Base-by-base conservation (phyloP, 257 asterid genomes). In the Fraxinus quadrangulata region DNA sequence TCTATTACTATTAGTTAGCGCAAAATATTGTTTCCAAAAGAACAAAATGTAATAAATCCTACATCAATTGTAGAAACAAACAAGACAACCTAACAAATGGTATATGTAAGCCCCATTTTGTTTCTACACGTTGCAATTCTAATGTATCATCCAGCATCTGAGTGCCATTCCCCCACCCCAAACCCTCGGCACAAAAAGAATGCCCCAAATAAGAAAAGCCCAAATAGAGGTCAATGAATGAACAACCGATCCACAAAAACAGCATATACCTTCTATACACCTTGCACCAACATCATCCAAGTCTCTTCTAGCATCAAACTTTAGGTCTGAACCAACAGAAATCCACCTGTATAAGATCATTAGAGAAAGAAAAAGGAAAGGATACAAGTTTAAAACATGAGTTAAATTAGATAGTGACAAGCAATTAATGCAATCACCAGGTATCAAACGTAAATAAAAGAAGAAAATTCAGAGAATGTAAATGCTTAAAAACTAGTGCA, bases 251-350 rank as follows among this genome's bases (percentile, higher is more conserved):
- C 30, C 3, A 34, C 61, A 72, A 28, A 76, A 61, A 74, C 47
- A 66, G 21, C 68, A 85, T 79, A 78, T 80, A 92, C 99, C 98
- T 96, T 89, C 89, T 75, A 96, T 82, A 78, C 92, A 82, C 37
- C 78, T 73, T 7, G 99, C 98, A 42, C 99, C 98, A 81, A 93
- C 97, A 82, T 96, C 98, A 80, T 90, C 92, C 87, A 96, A 87
- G 84, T 96, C 99, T 83, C 99, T 87, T 84, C 91, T 88, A 84
- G 99, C 94, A 86, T 93, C 99, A 72, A 86, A 94, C 85, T 90
- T 90, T 90, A 96, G 85, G 91, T 96, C 99, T 68, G 99, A 94
- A 83, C 98, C 99, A 84, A 96, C 90, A 85, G 99, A 93, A 81
- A 96, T 92, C 99, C 99, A 96, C 93, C 99, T 96, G 89, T 45